Evolutionary conservation across 495 filamentous ascomycete genomes (phyloP), one percentile per base, ranked within the genome.

Genomic region (Saxophila tyrrhenica): DNA sequence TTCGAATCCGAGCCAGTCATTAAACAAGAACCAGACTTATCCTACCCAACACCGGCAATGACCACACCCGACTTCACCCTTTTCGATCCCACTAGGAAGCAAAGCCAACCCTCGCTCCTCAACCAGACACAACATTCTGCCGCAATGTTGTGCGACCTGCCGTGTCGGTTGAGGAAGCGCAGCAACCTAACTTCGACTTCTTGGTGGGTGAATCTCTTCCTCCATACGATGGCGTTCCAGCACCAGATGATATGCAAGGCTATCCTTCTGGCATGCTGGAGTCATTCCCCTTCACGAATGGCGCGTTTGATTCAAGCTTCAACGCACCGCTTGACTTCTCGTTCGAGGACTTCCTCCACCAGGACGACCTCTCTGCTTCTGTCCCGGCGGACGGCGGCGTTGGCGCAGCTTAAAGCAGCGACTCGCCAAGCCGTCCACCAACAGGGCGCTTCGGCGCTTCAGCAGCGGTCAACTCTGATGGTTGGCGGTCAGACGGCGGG

Each of bases 71-170:
- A 52, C n/a, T 25, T 39, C 32, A n/a, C 38, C 5, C 25, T 35
- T 22, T 35, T 35, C 35, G 32, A 16, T 46, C 11, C 19, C 43
- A 8, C 20, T 60, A n/a, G n/a, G n/a, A n/a, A n/a, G n/a, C n/a
- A n/a, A n/a, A n/a, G n/a, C n/a, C n/a, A n/a, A 46, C 52, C 49
- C 56, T 52, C 57, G 50, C 54, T 25, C 25, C 61, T 85, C 79
- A 87, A 92, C 77, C 71, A 78, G 92, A 89, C 89, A 96, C 91
- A 94, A 95, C 91, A 94, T 95, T 87, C 92, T 95, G 92, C 92
- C 77, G 91, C 78, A 89, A 82, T 95, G 90, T 94, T 96, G 91
- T 96, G 87, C 77, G 92, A 91, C 92, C 92, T 95, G 92, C 92
- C 84, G 92, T 98, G 92, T 96, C 92, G 81, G 71, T 67, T 66